These are phyloP conservation scores for Plectosphaerella sp. DNA, from an alignment of 2,329 filamentous ascomycete species.

Conservation along the genomic window DNA sequence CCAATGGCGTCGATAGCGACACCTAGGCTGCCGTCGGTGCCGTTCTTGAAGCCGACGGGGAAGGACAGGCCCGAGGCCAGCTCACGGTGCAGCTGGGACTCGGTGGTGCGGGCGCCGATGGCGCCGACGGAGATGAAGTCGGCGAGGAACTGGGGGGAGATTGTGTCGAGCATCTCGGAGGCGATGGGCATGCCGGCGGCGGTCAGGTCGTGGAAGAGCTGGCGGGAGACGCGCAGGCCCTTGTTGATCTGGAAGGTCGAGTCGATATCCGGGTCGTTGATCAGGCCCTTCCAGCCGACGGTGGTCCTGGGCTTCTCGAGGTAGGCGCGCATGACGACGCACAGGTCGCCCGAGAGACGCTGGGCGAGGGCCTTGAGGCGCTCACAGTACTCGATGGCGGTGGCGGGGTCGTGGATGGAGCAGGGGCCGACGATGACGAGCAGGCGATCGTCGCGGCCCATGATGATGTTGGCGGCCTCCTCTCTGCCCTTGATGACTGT, in stretches of 20 bases:
- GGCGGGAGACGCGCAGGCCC: slow-evolving; percentile 84
- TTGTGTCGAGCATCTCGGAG: slow-evolving; percentile 97
- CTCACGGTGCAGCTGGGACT: slow-evolving; percentile 94
- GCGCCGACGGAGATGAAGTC: slow-evolving; percentile 94
- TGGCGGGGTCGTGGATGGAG: slow-evolving; percentile 90
- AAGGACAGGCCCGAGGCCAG: slow-evolving; percentile 92
- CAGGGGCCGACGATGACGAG: slow-evolving; percentile 94
- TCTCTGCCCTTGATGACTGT: slow-evolving; percentile 69
- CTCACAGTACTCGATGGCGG: slow-evolving; percentile 82
- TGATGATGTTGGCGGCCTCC: slow-evolving; percentile 69
- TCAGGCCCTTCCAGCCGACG: slow-evolving; percentile 97
- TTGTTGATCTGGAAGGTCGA: slow-evolving; percentile 99
- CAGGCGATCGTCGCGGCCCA: slow-evolving; percentile 77
- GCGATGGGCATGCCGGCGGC: slow-evolving; percentile 87
- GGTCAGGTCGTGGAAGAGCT: slow-evolving; percentile 91
- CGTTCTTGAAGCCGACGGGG: slow-evolving; percentile 99
- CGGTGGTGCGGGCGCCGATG: slow-evolving; percentile 92
- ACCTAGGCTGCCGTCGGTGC: slow-evolving; percentile 85
- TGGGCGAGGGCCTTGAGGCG: slow-evolving; percentile 73
- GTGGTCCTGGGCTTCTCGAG: slow-evolving; percentile 98
- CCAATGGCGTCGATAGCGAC: slow-evolving; percentile 97
- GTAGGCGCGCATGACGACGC: slow-evolving; percentile 97
- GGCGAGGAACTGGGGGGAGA: slow-evolving; percentile 95
- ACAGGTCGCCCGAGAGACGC: slow-evolving; percentile 77
- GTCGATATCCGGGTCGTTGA: slow-evolving; percentile 98